Percentiles rank a stretch among this genome's conserved stretches.
phyloP scores from a whole-genome alignment of 306 rosid genomes.

The Cucumis cinereus region DNA sequence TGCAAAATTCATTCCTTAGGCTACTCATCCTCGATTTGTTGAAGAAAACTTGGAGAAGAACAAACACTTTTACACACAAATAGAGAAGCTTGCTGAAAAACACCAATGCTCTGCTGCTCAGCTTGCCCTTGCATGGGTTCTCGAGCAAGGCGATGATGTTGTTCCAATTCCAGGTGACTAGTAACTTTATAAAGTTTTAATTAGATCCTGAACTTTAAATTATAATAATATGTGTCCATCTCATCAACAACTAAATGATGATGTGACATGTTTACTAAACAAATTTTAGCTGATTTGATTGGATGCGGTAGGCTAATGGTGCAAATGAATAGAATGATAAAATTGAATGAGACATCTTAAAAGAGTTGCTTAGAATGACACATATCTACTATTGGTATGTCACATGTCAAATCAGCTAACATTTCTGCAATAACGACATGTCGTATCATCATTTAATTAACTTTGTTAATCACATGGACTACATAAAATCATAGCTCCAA shows the following conservation, averaged over 20 bases:
- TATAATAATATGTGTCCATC: neutral
- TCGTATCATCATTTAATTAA: neutral
- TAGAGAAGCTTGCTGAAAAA: conserved; percentile 37
- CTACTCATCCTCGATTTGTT: conserved; percentile 34
- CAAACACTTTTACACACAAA: conserved; percentile 30
- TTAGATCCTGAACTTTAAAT: neutral
- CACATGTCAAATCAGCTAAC: neutral
- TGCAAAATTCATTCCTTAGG: conserved; percentile 14
- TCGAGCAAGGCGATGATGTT: conserved; percentile 51
- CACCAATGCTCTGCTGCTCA: conserved; percentile 45
- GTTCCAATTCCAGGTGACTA: conserved; percentile 36
- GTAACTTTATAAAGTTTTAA: neutral
- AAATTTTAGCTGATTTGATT: neutral
- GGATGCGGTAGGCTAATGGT: neutral
- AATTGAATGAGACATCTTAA: neutral
- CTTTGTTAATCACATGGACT: neutral
- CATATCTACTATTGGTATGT: neutral
- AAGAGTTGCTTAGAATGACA: neutral
- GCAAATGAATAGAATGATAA: neutral
- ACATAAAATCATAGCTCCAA: neutral
- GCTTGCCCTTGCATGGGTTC: conserved; percentile 61
- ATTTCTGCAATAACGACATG: neutral
- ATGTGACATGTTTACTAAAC: neutral
- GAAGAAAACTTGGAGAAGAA: conserved; percentile 35
- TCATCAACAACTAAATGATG: neutral